Conservation (phyloP, 2,329 filamentous ascomycete species). For the Falciphora oryzae region DNA sequence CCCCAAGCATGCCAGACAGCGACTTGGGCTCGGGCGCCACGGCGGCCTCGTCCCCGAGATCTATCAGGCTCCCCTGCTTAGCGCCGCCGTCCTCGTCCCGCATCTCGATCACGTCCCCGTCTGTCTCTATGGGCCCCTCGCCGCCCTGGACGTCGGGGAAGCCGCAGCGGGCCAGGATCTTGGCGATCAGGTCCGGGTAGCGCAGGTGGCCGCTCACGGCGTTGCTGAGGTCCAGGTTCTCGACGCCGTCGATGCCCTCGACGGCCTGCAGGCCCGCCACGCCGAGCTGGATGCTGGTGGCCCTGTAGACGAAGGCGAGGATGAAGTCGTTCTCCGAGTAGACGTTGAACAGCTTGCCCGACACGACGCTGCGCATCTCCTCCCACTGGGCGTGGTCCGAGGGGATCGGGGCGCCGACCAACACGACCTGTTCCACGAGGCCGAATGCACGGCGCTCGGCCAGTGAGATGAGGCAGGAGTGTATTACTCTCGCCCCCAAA, state of each 20-base stretch:
- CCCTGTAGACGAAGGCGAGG: constrained; percentile 80
- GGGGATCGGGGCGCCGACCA: constrained; percentile 77
- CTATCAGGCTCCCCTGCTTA: constrained; percentile 33
- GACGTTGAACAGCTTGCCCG: constrained; percentile 79
- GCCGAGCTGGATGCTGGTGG: constrained; percentile 74
- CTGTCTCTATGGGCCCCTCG: constrained; percentile 41
- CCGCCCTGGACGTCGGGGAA: constrained; percentile 41
- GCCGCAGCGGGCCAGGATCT: constrained; percentile 47
- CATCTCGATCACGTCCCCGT: constrained; percentile 33
- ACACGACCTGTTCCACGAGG: constrained; percentile 72
- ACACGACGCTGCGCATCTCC: constrained; percentile 68
- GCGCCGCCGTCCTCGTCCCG: constrained; percentile 24
- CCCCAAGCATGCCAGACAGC: neutral
- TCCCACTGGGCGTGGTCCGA: constrained; percentile 69
- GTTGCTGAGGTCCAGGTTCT: constrained; percentile 47
- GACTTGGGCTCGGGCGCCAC: constrained; percentile 11
- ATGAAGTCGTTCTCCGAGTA: constrained; percentile 85
- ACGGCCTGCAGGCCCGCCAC: constrained; percentile 78
- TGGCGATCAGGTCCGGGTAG: constrained; percentile 35
- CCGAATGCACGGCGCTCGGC: constrained; percentile 78
- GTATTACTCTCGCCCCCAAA: constrained; percentile 75
- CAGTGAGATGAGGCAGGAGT: constrained; percentile 70
- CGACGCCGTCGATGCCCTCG: constrained; percentile 55
- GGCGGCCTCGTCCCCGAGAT: constrained; percentile 30
- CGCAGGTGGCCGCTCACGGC: constrained; percentile 39